Evolutionary conservation across 306 rosid genomes (phyloP).

Genomic region (Sicyos edulis): DNA sequence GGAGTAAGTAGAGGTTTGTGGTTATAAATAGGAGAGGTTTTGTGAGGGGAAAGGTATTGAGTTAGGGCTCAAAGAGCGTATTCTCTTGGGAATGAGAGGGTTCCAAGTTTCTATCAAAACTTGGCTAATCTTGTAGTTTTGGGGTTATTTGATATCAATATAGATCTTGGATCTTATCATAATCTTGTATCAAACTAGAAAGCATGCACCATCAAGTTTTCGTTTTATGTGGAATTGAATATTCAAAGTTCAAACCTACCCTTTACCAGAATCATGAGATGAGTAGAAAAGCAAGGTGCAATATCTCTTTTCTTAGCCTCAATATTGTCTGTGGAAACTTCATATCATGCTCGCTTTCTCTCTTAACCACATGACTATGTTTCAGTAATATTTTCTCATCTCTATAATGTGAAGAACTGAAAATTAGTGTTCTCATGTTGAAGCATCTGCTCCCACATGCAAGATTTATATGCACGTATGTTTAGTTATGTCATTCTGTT

Average conservation of each 20-base stretch:
- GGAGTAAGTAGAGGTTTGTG: too few relatives aligned
- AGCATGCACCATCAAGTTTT: background rate
- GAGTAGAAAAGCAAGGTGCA: background rate
- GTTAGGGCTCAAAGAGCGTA: too few relatives aligned
- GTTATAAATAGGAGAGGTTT: too few relatives aligned
- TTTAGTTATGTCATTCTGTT: conserved; percentile 14
- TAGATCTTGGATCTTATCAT: too few relatives aligned
- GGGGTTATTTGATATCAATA: too few relatives aligned
- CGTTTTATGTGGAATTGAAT: background rate
- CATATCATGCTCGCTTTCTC: background rate
- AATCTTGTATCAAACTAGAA: background rate
- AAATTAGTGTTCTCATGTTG: background rate
- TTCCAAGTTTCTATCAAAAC: too few relatives aligned
- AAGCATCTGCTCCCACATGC: conserved; percentile 12
- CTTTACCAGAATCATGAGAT: background rate
- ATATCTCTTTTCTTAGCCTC: background rate
- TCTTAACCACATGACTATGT: background rate
- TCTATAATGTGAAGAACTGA: background rate
- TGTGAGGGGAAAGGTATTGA: too few relatives aligned
- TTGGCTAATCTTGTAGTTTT: too few relatives aligned
- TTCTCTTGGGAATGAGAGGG: too few relatives aligned
- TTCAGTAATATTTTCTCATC: background rate
- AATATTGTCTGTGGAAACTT: background rate
- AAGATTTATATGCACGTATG: conserved; percentile 8
- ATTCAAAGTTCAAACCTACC: conserved; percentile 13